Base-by-base conservation (phyloP, 2,329 filamentous ascomycete species). In the Xylaria polymorpha region DNA sequence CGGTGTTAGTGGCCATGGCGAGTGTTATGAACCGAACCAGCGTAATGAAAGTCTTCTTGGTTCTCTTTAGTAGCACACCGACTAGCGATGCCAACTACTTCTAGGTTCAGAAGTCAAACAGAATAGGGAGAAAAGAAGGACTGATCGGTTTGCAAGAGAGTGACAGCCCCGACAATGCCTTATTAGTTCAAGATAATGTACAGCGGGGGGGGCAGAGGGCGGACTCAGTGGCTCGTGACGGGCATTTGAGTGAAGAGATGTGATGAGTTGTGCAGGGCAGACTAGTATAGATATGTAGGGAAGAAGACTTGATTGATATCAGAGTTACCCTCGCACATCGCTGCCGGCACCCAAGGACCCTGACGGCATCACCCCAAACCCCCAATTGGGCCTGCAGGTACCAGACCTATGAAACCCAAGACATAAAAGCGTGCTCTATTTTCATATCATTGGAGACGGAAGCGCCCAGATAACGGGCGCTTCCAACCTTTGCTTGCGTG, bases 381-480 rank as follows among this genome's bases (percentile, higher is more conserved):
- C 61, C 62, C 56, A 29, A 76, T 76, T 76, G 74, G 75, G 53
- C 35, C 67, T 67, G 63, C 64, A 32, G 58, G 44, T 65, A 64
- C 61, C 66, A 60, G 63, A 64, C 62, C 55, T 73, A 64, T 65
- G 64, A 70, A 71, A 71, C 66, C 64, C 53, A 56, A 64, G 65
- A 71, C 70, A 72, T 75, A 70, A 70, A 68, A 64, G 71, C 55
- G 25, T 70, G 61, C 64, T 61, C 60, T 75, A 74, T 74, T 72
- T 64, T 65, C 72, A 73, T 66, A 62, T 62, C 64, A 76, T 77
- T 77, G 75, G 75, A 63, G 62, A 68, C 63, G 59, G 72, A 71
- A 71, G 76, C 75, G 75, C 76, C 74, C 74, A 73, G 56, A 59
- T 66, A 58, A 22, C 39, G 29, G 64, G 66, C 66, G 68, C 58